Percentiles rank a stretch among this genome's conserved stretches.
phyloP scores from a whole-genome alignment of 2,329 filamentous ascomycete genomes.

The Sporothrix globosa region DNA sequence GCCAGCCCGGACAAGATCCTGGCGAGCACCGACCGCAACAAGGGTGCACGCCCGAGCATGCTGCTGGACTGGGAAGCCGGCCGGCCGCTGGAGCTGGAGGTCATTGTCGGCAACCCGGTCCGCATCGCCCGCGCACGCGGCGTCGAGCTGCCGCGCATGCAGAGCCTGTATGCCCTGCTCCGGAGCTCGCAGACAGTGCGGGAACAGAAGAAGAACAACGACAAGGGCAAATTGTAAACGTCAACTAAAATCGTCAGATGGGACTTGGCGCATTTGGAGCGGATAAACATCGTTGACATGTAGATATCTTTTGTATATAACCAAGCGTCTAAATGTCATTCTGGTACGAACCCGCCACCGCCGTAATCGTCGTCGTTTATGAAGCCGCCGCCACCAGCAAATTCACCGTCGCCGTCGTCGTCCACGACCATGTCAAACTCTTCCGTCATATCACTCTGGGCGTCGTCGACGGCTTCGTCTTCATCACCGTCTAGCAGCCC shows the following conservation, averaged over 20 bases:
- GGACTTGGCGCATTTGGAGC: no score
- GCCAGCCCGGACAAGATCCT: slow-evolving; percentile 66
- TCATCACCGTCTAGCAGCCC: slow-evolving; percentile 12
- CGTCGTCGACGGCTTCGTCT: slow-evolving; percentile 32
- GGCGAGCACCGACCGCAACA: slow-evolving; percentile 64
- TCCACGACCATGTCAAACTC: slow-evolving; percentile 43
- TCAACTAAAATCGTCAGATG: no score
- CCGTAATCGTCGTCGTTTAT: slow-evolving; percentile 33
- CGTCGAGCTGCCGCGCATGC: slow-evolving; percentile 66
- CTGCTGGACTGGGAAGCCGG: slow-evolving; percentile 70
- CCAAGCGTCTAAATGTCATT: neutral
- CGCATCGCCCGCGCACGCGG: slow-evolving; percentile 65
- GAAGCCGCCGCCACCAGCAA: slow-evolving; percentile 40
- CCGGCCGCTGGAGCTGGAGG: slow-evolving; percentile 69
- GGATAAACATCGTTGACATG: neutral
- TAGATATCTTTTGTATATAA: neutral
- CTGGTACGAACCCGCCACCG: slow-evolving; percentile 28
- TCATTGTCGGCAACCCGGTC: slow-evolving; percentile 72
- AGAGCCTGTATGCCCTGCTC: slow-evolving; percentile 68
- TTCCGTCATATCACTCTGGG: slow-evolving; percentile 41
- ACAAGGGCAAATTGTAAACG: slow-evolving; percentile 45
- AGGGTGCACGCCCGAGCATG: slow-evolving; percentile 68
- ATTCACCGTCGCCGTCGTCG: slow-evolving; percentile 37
- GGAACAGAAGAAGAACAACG: slow-evolving; percentile 40
- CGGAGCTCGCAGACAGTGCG: slow-evolving; percentile 62